Base-by-base conservation (phyloP, 768 basidiomycete species). In the Brasilioporus rufonigricans region DNA sequence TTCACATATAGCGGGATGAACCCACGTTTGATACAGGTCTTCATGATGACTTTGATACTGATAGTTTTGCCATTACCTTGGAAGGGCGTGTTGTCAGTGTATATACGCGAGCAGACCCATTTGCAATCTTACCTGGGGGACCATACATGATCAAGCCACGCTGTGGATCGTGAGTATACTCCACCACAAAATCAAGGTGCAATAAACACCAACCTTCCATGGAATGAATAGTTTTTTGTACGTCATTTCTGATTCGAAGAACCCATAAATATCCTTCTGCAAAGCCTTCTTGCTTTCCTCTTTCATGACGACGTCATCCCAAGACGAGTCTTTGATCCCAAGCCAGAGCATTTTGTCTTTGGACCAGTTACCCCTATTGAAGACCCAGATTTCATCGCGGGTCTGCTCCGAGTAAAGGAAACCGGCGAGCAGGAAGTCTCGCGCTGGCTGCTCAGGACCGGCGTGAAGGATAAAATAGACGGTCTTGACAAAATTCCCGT, bases 31-130 rank as follows among this genome's bases (percentile, higher is more conserved):
- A 78, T 76, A 55, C 85, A 85, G 1, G 78, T 77, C 66, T 86
- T 89, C 86, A 93, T 92, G 57, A 93, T 83, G 10, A 82, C 84
- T 67, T 91, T 92, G 62, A 94, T 72, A 51, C 80, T 88, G 71
- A 92, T 91, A 1, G 88, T 90, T 68, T 91, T 91, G 8, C 91
- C 91, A 59, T 93, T 92, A 8, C 91, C 90, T 81, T 60, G 11
- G 3, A 41, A 52, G 13, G n/a, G n/a, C 12, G 21, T 43, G 11
- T 7, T 31, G 39, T 50, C 46, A 48, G 41, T 8, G n/a, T 12
- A 50, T 16, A 38, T 14, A 6, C 7, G 8, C 13, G 4, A 21
- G 40, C 14, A 2, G 18, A 26, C 8, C 55, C 50, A 48, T 35
- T 1, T 29, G 33, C 33, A 24, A 46, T 60, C 71, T 52, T 59